Conservation (phyloP, 208 protist species). For the Trypanosoma theileri region DNA sequence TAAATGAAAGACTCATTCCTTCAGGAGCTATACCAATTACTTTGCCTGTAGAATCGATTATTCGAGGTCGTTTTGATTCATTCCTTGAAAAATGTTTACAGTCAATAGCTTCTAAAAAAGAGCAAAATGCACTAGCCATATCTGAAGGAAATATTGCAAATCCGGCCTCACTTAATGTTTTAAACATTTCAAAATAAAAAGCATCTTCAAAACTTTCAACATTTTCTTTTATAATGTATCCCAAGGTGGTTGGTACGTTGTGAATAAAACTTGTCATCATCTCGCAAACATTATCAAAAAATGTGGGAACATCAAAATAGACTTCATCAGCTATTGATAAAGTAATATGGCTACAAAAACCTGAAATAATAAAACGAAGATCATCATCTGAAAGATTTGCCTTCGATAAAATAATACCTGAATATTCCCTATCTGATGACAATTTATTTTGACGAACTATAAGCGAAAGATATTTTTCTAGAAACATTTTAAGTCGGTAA, state of each 20-base stretch:
- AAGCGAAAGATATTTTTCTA: conserved; percentile 40
- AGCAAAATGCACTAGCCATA: conserved; percentile 61
- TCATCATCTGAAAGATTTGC: conserved; percentile 18
- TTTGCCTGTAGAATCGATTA: conserved; percentile 22
- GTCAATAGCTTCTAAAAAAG: conserved; percentile 58
- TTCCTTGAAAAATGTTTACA: conserved; percentile 46
- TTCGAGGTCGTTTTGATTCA: neutral
- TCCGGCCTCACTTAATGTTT: conserved; percentile 49
- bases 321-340: conserved; percentile 54
- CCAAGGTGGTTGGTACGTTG: conserved; percentile 24
- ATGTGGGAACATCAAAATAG: conserved; percentile 77
- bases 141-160: conserved; percentile 51
- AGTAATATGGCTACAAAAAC: conserved; percentile 43
- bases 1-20: conserved; percentile 56
- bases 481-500: conserved; percentile 32
- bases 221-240: conserved; percentile 6
- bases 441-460: conserved; percentile 57
- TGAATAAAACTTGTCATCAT: conserved; percentile 48
- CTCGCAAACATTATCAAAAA: conserved; percentile 78
- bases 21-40: neutral
- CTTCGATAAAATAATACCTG: conserved; percentile 42
- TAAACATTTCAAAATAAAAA: conserved; percentile 64
- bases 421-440: conserved; percentile 54
- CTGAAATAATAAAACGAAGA: conserved; percentile 33
- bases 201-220: conserved; percentile 43